Percentiles rank a stretch among this genome's conserved stretches.
Conservation (phyloP, 805 yeast genomes). For the Teunomyces pallodes region DNA sequence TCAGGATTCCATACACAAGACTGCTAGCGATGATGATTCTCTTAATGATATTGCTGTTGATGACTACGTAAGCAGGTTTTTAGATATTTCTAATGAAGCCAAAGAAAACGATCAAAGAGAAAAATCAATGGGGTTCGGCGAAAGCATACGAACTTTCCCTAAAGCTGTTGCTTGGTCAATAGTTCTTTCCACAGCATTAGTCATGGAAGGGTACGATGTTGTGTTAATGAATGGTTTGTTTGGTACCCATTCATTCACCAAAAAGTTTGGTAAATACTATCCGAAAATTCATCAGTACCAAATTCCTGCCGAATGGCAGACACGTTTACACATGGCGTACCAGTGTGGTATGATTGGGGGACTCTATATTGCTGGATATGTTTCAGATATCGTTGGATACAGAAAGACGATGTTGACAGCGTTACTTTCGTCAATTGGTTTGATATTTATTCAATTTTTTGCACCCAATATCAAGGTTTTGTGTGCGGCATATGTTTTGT, state of each 20-base stretch:
- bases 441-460: constrained; percentile 48
- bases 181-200: constrained; percentile 38
- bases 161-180: constrained; percentile 44
- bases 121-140: constrained; percentile 33
- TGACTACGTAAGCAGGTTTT: constrained; percentile 35
- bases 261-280: constrained; percentile 32
- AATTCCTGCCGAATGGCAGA: constrained; percentile 43
- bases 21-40: not conserved
- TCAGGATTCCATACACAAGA: constrained; percentile 1
- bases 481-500: constrained; percentile 41
- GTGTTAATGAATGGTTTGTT: constrained; percentile 37
- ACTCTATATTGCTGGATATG: constrained; percentile 41
- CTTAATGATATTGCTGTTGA: constrained; percentile 9
- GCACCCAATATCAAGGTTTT: constrained; percentile 39
- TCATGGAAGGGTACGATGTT: constrained; percentile 44
- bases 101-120: constrained; percentile 33
- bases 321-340: constrained; percentile 33
- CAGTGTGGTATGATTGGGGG: constrained; percentile 42
- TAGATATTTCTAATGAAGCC: constrained; percentile 38
- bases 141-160: constrained; percentile 38
- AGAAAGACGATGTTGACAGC: constrained; percentile 35
- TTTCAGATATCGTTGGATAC: constrained; percentile 47
- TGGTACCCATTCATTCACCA: constrained; percentile 32
- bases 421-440: constrained; percentile 28
- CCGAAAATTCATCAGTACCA: constrained; percentile 27